A percentile compares a stretch with the other conserved stretches of the same genome.
phyloP scores from a whole-genome alignment of 768 basidiomycete genomes.

The Tricholoma saponaceum region DNA sequence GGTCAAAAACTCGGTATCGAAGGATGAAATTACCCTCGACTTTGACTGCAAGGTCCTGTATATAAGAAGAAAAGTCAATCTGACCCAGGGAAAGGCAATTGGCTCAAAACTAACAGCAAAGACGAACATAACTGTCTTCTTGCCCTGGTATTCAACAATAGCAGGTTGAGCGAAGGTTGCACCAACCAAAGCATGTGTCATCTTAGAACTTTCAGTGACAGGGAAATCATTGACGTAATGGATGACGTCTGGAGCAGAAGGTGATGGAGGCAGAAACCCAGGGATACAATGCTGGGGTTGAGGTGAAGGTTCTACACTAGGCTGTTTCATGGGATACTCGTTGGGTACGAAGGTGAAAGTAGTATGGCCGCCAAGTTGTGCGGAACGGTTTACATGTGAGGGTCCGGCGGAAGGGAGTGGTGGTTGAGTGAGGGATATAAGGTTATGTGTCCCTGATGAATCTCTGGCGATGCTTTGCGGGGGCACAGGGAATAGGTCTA shows the following conservation, averaged over 20 bases:
- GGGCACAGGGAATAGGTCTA: constrained; percentile 69
- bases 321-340: neutral
- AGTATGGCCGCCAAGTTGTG: neutral
- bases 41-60: constrained; percentile 68
- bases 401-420: constrained; percentile 10
- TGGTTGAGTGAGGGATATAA: constrained; percentile 13
- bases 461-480: constrained; percentile 1
- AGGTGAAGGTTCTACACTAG: constrained; percentile 4
- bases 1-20: constrained; percentile 62
- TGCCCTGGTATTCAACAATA: constrained; percentile 53
- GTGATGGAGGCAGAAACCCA: constrained; percentile 4
- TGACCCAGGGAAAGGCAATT: constrained; percentile 3
- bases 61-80: neutral
- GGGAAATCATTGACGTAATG: constrained; percentile 36
- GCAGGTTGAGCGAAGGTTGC: constrained; percentile 57
- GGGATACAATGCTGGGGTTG: constrained; percentile 2
- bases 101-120: constrained; percentile 45
- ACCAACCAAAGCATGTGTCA: constrained; percentile 52
- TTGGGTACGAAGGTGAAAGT: neutral
- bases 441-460: constrained; percentile 7
- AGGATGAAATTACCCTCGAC: constrained; percentile 63
- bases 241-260: constrained; percentile 32
- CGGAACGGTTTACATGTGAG: constrained; percentile 3
- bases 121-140: constrained; percentile 54
- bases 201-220: constrained; percentile 46